phyloP scores from a whole-genome alignment of 805 yeast species.

The Ogataea angusta region DNA sequence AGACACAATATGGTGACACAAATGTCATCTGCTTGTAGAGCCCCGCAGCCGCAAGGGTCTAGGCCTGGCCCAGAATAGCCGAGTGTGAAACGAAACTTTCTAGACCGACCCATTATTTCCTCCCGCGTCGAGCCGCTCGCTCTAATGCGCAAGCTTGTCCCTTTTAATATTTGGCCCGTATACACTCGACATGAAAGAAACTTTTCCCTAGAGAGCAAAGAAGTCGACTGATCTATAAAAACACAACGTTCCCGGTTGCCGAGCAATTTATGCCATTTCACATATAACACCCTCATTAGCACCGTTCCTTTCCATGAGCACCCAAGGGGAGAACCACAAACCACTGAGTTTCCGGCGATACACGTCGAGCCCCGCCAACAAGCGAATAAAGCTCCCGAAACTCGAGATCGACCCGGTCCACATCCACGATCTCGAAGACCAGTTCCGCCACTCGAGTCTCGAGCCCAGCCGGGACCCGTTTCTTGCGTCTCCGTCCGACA shows the following conservation, averaged over 20 bases:
- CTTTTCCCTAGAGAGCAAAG: neutral
- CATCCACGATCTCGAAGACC: neutral
- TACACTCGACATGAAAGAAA: neutral
- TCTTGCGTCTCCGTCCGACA: slow-evolving; percentile 9
- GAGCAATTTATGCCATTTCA: neutral
- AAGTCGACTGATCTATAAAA: neutral
- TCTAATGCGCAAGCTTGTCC: neutral
- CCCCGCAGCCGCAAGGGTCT: slow-evolving; percentile 4
- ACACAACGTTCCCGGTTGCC: neutral
- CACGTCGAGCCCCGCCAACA: neutral
- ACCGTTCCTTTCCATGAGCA: slow-evolving; percentile 2
- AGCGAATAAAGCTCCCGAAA: slow-evolving; percentile 3
- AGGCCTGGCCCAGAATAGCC: neutral
- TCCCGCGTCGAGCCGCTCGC: neutral
- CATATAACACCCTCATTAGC: neutral
- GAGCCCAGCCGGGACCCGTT: neutral
- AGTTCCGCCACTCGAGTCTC: neutral
- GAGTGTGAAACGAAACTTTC: neutral
- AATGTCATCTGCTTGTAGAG: neutral
- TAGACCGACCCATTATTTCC: neutral
- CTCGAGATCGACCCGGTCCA: neutral
- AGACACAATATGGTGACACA: neutral
- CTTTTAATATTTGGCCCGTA: neutral
- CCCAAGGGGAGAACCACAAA: neutral
- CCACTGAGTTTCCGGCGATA: neutral